phyloP scores from a whole-genome alignment of 257 asterid genomes.

The Hygrophila difformis region DNA sequence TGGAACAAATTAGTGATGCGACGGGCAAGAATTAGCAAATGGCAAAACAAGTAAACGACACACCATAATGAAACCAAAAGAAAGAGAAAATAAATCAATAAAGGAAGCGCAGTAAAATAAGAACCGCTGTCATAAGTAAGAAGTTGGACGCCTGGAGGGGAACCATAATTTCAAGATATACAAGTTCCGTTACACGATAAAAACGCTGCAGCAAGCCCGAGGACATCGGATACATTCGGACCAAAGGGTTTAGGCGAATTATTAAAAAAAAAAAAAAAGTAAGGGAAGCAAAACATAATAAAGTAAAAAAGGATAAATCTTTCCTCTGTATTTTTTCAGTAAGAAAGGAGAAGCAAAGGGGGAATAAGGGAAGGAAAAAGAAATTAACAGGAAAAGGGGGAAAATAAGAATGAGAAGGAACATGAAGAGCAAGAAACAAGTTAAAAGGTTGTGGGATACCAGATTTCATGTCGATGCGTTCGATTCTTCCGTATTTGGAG shows the following conservation, averaged over 20 bases:
- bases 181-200: no score
- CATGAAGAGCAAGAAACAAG: no score
- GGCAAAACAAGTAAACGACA: no score
- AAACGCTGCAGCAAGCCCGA: no score
- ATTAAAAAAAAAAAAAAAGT: no score
- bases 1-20: no score
- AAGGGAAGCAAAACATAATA: no score
- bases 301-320: no score
- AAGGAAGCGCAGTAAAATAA: background rate
- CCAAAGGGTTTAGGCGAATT: no score
- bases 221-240: no score
- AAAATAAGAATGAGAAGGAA: no score
- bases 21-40: background rate
- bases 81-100: background rate
- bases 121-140: background rate
- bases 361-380: background rate
- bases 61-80: background rate
- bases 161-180: background rate
- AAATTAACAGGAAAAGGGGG: background rate
- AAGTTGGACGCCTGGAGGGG: background rate
- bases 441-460: constrained; percentile 25
- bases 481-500: constrained; percentile 76
- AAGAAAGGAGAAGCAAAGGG: background rate
- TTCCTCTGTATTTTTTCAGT: background rate
- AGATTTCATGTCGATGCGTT: constrained; percentile 86